Conservation (phyloP, 768 basidiomycete genomes). For the Fibroporia radiculosa region DNA sequence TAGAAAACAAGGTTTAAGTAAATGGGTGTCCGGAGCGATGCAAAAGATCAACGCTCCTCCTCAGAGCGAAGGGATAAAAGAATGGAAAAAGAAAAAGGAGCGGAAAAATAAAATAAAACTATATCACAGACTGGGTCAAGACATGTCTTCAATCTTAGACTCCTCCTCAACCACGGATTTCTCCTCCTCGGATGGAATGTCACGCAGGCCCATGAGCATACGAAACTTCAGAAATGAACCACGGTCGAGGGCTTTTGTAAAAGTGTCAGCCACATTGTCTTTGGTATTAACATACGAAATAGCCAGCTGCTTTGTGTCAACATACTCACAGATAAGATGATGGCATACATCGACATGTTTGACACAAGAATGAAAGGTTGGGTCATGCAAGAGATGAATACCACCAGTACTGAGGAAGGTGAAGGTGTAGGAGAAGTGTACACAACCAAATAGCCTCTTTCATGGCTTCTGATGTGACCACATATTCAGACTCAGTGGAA, state of each 20-base stretch:
- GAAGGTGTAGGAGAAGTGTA: constrained; percentile 17
- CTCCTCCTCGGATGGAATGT: constrained; percentile 15
- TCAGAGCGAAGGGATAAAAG: not conserved
- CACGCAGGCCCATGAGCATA: constrained; percentile 9
- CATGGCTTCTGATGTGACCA: constrained; percentile 19
- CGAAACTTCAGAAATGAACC: constrained; percentile 13
- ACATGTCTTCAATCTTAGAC: not conserved
- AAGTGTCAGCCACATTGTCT: constrained; percentile 31
- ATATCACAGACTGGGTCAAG: too few species aligned
- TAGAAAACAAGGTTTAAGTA: too few species aligned
- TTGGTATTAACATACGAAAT: constrained; percentile 25
- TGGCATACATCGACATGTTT: constrained; percentile 38
- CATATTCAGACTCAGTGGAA: constrained; percentile 29
- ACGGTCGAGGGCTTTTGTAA: constrained; percentile 26
- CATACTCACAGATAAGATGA: constrained; percentile 31
- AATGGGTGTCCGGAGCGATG: not conserved
- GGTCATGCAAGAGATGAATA: constrained; percentile 27
- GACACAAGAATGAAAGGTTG: constrained; percentile 26
- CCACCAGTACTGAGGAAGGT: constrained; percentile 19
- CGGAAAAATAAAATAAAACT: not conserved
- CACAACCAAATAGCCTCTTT: constrained; percentile 24
- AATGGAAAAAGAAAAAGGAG: not conserved
- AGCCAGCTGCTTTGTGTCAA: constrained; percentile 19
- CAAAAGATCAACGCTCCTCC: not conserved
- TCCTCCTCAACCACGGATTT: not conserved